Evolutionary conservation across 2,329 filamentous ascomycete species (phyloP), one percentile per base, ranked within the genome.

Genomic region (Neopestalotiopsis rosae): DNA sequence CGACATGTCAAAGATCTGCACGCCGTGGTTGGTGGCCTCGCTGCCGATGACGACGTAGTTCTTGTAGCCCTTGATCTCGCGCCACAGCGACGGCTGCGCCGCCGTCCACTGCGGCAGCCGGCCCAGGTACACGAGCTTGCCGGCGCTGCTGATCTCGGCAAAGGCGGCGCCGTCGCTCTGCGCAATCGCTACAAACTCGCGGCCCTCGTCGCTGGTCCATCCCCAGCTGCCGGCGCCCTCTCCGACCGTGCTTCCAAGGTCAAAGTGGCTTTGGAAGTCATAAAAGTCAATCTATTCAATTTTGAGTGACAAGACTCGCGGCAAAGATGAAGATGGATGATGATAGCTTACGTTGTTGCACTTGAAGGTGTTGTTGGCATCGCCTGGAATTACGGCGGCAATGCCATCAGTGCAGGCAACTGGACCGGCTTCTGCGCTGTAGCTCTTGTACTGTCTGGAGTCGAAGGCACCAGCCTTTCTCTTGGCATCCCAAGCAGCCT

Each of bases 1-100:
- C 73, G 80, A 86, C 82, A 90, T 83, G 75, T 91, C 88, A 72
- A 91, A 91, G 75, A 91, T 86, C 76, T 91, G 89, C 30, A 91
- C 82, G 63, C 87, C 86, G 74, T 91, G 89, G 67, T 79, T 76
- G 6, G 72, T 70, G 0, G 86, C 83, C 71, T 83, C 81, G 57
- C 79, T 78, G 7, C 81, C 81, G 40, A 83, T 81, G 69, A 82
- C 78, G 69, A 74, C 76, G 65, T 75, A 73, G 72, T 80, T 71
- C 38, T 74, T 76, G 38, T 79, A 80, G 20, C 81, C 80, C 62
- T 79, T 79, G 73, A 83, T 82, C 71, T 83, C 81, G n/a, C 81
- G 76, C 81, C 81, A 83, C 13, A 70, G 70, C 30, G 67, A 69
- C 9, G 67, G 59, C 32, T 78, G 2, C 3, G 68, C 68, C 1